A percentile compares a stretch with the other conserved stretches of the same genome.
Evolutionary conservation across 2,329 filamentous ascomycete genomes (phyloP).

Genomic region (Aspergillus fumigatus): DNA sequence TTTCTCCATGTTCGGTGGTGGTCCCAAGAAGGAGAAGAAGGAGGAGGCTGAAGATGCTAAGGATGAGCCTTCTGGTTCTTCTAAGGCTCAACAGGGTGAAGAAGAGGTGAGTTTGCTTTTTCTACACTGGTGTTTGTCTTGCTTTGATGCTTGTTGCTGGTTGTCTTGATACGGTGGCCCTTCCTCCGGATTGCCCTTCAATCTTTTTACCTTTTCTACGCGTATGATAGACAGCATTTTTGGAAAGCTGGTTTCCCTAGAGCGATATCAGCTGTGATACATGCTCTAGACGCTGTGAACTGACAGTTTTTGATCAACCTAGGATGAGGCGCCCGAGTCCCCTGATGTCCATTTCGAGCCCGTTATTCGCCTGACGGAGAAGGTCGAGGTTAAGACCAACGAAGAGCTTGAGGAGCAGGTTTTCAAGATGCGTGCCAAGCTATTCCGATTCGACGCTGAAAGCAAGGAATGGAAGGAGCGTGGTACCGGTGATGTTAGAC

Average conservation of each 20-base stretch:
- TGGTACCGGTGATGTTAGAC: slow-evolving; percentile 89
- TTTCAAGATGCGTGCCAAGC: slow-evolving; percentile 99
- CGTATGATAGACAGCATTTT: not conserved
- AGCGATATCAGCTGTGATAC: not conserved
- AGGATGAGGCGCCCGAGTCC: slow-evolving; percentile 76
- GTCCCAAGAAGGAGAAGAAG: slow-evolving; percentile 95
- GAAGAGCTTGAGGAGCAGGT: slow-evolving; percentile 95
- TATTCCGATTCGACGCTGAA: slow-evolving; percentile 95
- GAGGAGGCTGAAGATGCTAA: slow-evolving; percentile 68
- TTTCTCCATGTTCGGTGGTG: slow-evolving; percentile 98
- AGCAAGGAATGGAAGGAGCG: slow-evolving; percentile 98
- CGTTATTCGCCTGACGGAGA: slow-evolving; percentile 91
- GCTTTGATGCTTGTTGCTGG: slow-evolving; percentile 2
- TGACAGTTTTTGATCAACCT: not conserved
- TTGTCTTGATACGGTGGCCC: slow-evolving; percentile 1
- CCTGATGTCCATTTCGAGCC: slow-evolving; percentile 97
- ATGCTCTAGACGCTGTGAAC: not conserved
- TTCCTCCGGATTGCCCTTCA: not conserved
- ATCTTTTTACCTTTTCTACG: slow-evolving; percentile 1
- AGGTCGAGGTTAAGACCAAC: slow-evolving; percentile 95
- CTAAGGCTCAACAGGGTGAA: slow-evolving; percentile 68
- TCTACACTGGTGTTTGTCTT: slow-evolving; percentile 8
- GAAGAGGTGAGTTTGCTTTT: slow-evolving; percentile 47
- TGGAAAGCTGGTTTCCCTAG: not conserved
- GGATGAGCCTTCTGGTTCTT: slow-evolving; percentile 82